These are phyloP conservation scores for Drosera spatulata DNA, from an alignment of 179 eudicot genomes.

Conservation along the genomic window DNA sequence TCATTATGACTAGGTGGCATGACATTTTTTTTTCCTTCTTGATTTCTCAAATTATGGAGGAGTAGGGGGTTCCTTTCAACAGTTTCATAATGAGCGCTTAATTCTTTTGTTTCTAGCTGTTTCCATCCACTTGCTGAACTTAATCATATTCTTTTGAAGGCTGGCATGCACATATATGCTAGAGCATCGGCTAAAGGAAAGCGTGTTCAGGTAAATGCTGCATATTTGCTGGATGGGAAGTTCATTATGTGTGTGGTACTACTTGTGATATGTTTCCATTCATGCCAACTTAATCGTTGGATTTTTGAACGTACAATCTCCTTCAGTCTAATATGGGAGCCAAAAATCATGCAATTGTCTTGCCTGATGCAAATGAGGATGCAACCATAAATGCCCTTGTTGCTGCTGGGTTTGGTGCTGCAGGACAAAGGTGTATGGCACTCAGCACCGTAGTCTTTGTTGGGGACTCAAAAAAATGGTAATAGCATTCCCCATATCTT, in stretches of 20 bases:
- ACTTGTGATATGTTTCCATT: too few relatives aligned
- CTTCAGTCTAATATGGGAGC: slow-evolving; percentile 62
- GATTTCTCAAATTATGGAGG: too few relatives aligned
- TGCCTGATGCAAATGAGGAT: slow-evolving; percentile 69
- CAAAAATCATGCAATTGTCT: slow-evolving; percentile 59
- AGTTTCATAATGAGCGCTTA: not conserved
- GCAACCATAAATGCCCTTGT: slow-evolving; percentile 65
- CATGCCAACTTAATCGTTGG: slow-evolving; percentile 23
- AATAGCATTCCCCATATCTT: not conserved
- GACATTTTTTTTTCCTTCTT: too few relatives aligned
- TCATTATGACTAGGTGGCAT: too few relatives aligned
- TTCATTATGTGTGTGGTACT: slow-evolving; percentile 3
- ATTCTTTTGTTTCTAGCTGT: not conserved
- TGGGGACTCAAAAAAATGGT: slow-evolving; percentile 61
- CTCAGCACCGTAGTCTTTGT: slow-evolving; percentile 71
- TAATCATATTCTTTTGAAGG: slow-evolving; percentile 19
- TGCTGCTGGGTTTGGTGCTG: slow-evolving; percentile 72
- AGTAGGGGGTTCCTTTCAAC: too few relatives aligned
- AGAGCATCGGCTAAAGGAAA: slow-evolving; percentile 67
- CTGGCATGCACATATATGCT: slow-evolving; percentile 50
- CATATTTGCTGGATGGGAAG: not conserved
- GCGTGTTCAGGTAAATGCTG: slow-evolving; percentile 51
- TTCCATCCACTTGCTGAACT: not conserved
- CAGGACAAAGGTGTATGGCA: slow-evolving; percentile 70
- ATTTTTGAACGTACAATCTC: too few relatives aligned